Base-by-base conservation (phyloP, 2,329 filamentous ascomycete species). In the Coccinonectria pachysandricola region DNA sequence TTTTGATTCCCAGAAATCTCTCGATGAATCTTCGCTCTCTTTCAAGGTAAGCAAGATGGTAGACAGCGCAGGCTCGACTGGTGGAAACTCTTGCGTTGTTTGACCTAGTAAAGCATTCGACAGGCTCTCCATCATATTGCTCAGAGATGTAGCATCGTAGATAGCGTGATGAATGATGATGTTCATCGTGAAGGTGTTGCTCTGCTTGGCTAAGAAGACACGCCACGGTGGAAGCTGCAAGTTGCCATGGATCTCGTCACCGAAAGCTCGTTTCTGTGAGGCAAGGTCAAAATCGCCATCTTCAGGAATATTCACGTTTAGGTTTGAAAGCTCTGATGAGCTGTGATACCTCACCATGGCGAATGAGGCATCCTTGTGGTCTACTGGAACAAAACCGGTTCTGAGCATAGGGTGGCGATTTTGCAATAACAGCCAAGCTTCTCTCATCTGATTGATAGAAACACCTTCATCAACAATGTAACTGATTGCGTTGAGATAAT, bases 81-180 rank as follows among this genome's bases (percentile, higher is more conserved):
- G 23, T 1, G 32, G 10, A 15, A 48, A 36, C 2, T 4, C 20
- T 4, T 17, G 10, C 2, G 39, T 26, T 5, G 33, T 12, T 7
- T 30, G 23, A 6, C 43, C 43, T 3, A 37, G 27, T 5, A 64
- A 19, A 6, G 49, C 17, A 2, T 23, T 24, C 1, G 43, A 37
- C 8, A 93, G 59, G 39, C 79, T 71, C 1, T 59, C 45, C 2
- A 94, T 53, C 1, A 95, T 64, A 1, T 62, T 45, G 4, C 70
- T 60, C 8, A 95, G 57, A 7, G 84, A 86, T 20, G 73, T 65
- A 0, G 85, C 87, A 56, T 95, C 87, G 39, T 92, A 95, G 0
- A 95, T 59, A 1, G 82, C 81, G 54, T 95, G 87, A 36, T 92
- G 79, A 3, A 85, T 63, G 2, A 60, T 48, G 4, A 75, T 36